Evolutionary conservation across 2,329 filamentous ascomycete genomes (phyloP).

Genomic region (Epichloe coenophiala): DNA sequence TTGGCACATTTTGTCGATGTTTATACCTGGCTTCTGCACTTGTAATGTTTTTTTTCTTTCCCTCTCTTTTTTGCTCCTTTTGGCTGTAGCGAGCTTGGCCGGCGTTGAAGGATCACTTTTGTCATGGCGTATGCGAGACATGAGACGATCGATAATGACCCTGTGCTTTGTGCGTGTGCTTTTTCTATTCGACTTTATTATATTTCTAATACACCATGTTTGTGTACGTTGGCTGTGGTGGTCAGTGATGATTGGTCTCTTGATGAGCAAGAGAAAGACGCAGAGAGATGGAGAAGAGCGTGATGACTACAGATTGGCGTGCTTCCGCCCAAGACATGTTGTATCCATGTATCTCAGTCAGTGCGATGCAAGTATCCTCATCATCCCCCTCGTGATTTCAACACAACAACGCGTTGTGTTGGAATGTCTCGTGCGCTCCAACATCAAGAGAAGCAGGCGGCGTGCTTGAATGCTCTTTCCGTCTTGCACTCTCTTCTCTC

Average conservation of each 20-base stretch:
- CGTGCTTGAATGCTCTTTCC: no score
- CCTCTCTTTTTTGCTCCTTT: slow-evolving; percentile 7
- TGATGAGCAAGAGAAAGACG: no score
- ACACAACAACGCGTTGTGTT: no score
- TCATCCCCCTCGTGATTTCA: no score
- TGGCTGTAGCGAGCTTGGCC: slow-evolving; percentile 3
- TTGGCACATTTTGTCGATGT: slow-evolving; percentile 4
- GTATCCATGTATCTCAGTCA: no score
- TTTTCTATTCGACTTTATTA: background rate
- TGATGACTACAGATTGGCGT: no score
- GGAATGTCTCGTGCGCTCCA: no score
- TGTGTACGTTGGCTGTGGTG: background rate
- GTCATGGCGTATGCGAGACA: slow-evolving; percentile 7
- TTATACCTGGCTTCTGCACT: slow-evolving; percentile 9
- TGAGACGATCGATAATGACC: slow-evolving; percentile 4
- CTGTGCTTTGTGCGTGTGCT: slow-evolving; percentile 2
- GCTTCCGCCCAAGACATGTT: no score
- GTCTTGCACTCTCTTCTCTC: no score
- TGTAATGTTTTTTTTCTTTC: slow-evolving; percentile 4
- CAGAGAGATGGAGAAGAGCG: no score
- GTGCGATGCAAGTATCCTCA: no score
- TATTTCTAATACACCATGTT: background rate
- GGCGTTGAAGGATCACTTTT: slow-evolving; percentile 8
- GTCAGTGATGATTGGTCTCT: background rate
- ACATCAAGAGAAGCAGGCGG: no score